Percentiles rank a stretch among this genome's conserved stretches.
Conservation (phyloP, 495 filamentous ascomycete species). For the Talaromyces nanjingensis region DNA sequence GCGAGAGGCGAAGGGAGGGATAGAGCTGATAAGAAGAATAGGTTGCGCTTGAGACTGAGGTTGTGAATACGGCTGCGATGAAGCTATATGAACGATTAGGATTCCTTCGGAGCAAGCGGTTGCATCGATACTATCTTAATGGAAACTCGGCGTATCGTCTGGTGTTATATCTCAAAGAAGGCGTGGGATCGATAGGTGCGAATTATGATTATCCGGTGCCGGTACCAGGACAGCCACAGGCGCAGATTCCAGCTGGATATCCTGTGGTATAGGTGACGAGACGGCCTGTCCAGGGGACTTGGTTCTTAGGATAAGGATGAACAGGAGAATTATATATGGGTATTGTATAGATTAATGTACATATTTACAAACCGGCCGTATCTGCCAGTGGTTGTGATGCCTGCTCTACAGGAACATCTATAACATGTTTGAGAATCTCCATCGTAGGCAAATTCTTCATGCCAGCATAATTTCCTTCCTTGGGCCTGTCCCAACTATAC, state of each 20-base stretch:
- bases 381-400: background rate
- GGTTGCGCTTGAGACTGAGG: conserved; percentile 95
- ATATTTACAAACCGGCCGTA: background rate
- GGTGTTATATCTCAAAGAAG: conserved; percentile 72
- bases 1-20: too few relatives aligned
- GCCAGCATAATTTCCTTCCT: conserved; percentile 25
- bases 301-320: background rate
- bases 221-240: background rate
- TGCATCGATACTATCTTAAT: conserved; percentile 95
- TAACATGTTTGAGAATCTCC: conserved; percentile 5
- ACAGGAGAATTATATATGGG: background rate
- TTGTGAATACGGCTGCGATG: conserved; percentile 86
- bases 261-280: background rate
- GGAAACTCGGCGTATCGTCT: conserved; percentile 91
- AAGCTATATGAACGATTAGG: conserved; percentile 90
- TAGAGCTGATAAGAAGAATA: conserved; percentile 17
- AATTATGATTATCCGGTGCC: conserved; percentile 6
- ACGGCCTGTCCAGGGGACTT: background rate
- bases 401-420: conserved; percentile 5
- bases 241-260: background rate
- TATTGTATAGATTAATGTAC: conserved; percentile 1
- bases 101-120: conserved; percentile 84
- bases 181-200: conserved; percentile 29
- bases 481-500: conserved; percentile 10
- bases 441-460: background rate